These are phyloP conservation scores for Shiraia bambusicola DNA, from an alignment of 2,329 filamentous ascomycete species.

Conservation along the genomic window DNA sequence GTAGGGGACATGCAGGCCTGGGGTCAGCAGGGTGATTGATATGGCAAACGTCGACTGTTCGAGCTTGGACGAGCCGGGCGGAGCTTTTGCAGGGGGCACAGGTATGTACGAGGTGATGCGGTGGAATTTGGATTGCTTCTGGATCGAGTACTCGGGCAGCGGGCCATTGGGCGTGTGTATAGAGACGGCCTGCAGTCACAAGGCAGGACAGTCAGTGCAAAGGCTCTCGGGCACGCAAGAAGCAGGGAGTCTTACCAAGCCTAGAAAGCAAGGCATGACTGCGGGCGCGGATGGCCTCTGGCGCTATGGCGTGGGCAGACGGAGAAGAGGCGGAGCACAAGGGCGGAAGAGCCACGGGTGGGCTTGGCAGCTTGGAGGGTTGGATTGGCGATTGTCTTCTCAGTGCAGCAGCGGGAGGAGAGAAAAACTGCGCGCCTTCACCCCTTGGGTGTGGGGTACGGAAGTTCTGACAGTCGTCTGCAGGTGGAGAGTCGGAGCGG, in stretches of 20 bases:
- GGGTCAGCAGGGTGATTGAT: constrained; percentile 91
- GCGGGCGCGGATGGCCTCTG: constrained; percentile 3
- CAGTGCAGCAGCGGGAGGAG: constrained; percentile 2
- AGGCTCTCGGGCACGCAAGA: constrained; percentile 1
- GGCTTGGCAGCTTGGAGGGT: constrained; percentile 5
- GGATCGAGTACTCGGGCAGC: constrained; percentile 88
- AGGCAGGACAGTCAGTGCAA: constrained; percentile 51
- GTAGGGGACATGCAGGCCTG: constrained; percentile 86
- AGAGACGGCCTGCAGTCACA: constrained; percentile 92
- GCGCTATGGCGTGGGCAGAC: constrained; percentile 7
- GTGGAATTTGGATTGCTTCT: constrained; percentile 86
- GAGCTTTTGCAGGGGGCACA: constrained; percentile 82
- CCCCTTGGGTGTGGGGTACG: constrained; percentile 6
- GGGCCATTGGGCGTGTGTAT: constrained; percentile 82
- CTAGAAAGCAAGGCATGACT: constrained; percentile 93
- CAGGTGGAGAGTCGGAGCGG: constrained; percentile 6
- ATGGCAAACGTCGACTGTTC: constrained; percentile 97
- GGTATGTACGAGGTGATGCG: constrained; percentile 97
- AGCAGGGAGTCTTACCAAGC: constrained; percentile 57
- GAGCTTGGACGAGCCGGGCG: constrained; percentile 66
- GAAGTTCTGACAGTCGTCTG: constrained; percentile 7
- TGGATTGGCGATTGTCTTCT: constrained; percentile 2
- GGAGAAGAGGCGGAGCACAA: constrained; percentile 6
- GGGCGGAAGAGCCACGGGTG: background rate
- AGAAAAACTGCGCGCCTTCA: constrained; percentile 1